phyloP scores from a whole-genome alignment of 768 basidiomycete genomes.

The Naematelia encephala region DNA sequence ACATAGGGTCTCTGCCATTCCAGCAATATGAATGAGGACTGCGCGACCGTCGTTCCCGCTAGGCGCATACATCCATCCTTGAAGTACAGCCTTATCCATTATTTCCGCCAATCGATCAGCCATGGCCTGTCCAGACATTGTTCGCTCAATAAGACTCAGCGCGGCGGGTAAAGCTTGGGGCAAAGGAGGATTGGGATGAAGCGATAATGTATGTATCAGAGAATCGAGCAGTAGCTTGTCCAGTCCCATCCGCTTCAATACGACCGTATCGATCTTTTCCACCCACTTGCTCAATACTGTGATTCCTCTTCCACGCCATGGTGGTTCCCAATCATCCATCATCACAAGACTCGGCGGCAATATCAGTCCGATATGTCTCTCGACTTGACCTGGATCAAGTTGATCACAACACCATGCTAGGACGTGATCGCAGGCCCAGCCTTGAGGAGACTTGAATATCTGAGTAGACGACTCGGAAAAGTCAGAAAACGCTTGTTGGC shows the following conservation, averaged over 20 bases:
- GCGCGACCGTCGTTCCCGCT: conserved; percentile 32
- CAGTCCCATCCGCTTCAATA: conserved; percentile 46
- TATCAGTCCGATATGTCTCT: conserved; percentile 37
- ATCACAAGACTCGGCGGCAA: conserved; percentile 47
- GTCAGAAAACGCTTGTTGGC: conserved; percentile 28
- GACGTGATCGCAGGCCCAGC: conserved; percentile 34
- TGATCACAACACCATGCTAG: conserved; percentile 21
- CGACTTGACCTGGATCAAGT: conserved; percentile 13
- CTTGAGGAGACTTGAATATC: conserved; percentile 24
- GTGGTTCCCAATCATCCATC: conserved; percentile 49
- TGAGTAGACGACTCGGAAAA: conserved; percentile 32
- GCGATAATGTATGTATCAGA: conserved; percentile 42
- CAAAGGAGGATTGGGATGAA: conserved; percentile 40
- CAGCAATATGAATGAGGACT: conserved; percentile 31
- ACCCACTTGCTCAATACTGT: conserved; percentile 32
- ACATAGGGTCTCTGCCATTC: conserved; percentile 35
- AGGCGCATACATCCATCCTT: conserved; percentile 47
- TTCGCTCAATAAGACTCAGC: conserved; percentile 19
- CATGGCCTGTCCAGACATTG: conserved; percentile 9
- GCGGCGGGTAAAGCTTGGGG: conserved; percentile 26
- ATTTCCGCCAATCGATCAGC: conserved; percentile 30
- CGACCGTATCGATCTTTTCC: conserved; percentile 19
- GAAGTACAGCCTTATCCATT: conserved; percentile 43
- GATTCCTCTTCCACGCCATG: conserved; percentile 36
- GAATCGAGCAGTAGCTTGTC: conserved; percentile 43